Percentiles rank a stretch among this genome's conserved stretches.
These are phyloP conservation scores for Claviceps digitariae DNA, from an alignment of 2,329 filamentous ascomycete genomes.

Conservation along the genomic window DNA sequence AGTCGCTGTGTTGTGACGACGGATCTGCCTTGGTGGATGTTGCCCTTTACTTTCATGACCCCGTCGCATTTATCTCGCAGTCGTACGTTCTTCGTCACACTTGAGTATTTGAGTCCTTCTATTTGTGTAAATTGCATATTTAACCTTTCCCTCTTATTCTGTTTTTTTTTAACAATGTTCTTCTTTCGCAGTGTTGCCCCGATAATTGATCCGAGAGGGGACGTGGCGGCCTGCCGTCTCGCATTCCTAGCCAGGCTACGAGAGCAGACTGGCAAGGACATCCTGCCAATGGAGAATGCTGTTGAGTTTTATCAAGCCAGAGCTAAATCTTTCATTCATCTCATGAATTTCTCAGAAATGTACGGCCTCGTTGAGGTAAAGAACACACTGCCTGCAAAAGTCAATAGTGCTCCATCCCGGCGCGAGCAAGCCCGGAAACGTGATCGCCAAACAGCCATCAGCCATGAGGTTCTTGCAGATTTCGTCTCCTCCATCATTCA, in stretches of 20 bases:
- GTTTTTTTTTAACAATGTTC: not conserved
- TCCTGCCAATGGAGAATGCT: not conserved
- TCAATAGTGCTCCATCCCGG: not conserved
- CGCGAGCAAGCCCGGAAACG: not conserved
- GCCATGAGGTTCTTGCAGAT: not conserved
- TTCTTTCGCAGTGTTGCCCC: constrained; percentile 4
- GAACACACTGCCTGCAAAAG: not conserved
- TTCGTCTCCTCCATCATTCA: constrained; percentile 7
- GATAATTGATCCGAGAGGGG: not conserved
- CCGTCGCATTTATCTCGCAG: constrained; percentile 3
- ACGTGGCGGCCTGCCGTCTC: constrained; percentile 4
- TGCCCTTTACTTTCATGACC: constrained; percentile 8
- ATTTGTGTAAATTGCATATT: not conserved
- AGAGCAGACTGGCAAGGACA: not conserved
- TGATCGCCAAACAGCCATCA: not conserved
- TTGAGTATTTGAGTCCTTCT: not conserved
- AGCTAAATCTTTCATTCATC: constrained; percentile 2
- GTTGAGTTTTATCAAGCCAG: constrained; percentile 3
- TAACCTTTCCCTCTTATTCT: not conserved
- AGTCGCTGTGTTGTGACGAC: constrained; percentile 1
- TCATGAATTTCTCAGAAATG: constrained; percentile 4
- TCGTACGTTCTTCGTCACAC: constrained; percentile 2
- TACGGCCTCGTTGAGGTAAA: not conserved
- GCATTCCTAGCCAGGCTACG: constrained; percentile 5
- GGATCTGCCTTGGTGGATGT: constrained; percentile 7